phyloP scores from a whole-genome alignment of 345 rosid species.

The Lagerstroemia speciosa region DNA sequence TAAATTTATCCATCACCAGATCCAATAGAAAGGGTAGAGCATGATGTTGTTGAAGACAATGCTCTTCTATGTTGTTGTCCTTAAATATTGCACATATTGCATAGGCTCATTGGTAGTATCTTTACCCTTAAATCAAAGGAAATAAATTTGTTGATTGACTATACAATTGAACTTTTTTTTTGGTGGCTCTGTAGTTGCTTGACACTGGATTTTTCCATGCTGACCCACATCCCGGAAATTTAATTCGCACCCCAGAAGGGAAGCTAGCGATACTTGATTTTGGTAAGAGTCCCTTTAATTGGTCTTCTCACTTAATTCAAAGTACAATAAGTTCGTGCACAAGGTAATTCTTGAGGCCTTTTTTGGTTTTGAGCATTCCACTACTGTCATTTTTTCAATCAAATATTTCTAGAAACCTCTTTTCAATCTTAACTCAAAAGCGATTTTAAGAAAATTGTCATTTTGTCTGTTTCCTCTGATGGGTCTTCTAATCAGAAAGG shows the following conservation, averaged over 20 bases:
- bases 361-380: not conserved
- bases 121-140: not conserved
- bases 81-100: not conserved
- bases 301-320: not conserved
- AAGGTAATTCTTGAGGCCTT: not conserved
- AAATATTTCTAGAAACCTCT: not conserved
- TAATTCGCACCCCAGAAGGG: slow-evolving; percentile 97
- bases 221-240: slow-evolving; percentile 96
- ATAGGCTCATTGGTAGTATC: not conserved
- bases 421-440: not conserved
- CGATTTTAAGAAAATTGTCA: not conserved
- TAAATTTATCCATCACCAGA: not conserved
- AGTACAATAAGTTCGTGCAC: not conserved
- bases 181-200: slow-evolving; percentile 50
- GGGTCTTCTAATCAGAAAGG: not conserved
- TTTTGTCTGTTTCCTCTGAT: not conserved
- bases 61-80: not conserved
- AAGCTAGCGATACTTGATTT: slow-evolving; percentile 94
- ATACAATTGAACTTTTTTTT: slow-evolving; percentile 6
- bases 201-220: slow-evolving; percentile 99
- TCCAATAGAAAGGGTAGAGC: not conserved
- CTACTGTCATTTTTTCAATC: not conserved
- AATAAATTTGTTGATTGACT: not conserved
- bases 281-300: slow-evolving; percentile 39
- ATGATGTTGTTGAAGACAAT: not conserved